Percentiles rank a stretch among this genome's conserved stretches.
phyloP scores from a whole-genome alignment of 106 monocot species.

The Ottelia alismoides region DNA sequence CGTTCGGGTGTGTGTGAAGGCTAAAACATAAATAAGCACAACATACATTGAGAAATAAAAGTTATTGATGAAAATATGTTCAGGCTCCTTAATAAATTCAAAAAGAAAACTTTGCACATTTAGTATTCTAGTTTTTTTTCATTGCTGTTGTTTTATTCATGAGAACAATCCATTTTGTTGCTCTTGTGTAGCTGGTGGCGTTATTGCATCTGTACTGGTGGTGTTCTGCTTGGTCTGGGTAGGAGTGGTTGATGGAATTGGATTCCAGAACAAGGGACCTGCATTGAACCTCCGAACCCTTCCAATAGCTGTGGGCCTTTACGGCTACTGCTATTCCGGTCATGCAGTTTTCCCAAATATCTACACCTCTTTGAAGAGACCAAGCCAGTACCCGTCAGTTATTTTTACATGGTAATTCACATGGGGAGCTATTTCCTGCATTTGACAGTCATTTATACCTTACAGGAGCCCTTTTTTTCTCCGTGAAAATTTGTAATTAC shows the following conservation, averaged over 20 bases:
- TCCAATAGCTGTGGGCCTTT: slow-evolving; percentile 81
- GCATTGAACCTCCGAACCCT: slow-evolving; percentile 43
- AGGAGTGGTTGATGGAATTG: slow-evolving; percentile 61
- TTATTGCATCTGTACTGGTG: slow-evolving; percentile 65
- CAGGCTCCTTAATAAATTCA: too few relatives aligned
- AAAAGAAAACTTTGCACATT: too few relatives aligned
- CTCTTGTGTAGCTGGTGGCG: slow-evolving; percentile 66
- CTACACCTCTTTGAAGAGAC: slow-evolving; percentile 83
- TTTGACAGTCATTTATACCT: too few relatives aligned
- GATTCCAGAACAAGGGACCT: slow-evolving; percentile 44
- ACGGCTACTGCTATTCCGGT: slow-evolving; percentile 83
- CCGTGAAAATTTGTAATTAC: too few relatives aligned
- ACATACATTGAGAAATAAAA: too few relatives aligned
- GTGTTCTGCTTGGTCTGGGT: slow-evolving; percentile 69
- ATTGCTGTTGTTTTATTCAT: too few relatives aligned
- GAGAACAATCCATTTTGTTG: neutral
- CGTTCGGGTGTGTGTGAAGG: too few relatives aligned
- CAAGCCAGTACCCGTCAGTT: slow-evolving; percentile 48
- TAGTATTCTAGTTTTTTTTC: too few relatives aligned
- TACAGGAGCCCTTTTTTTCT: too few relatives aligned
- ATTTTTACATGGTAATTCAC: slow-evolving; percentile 65
- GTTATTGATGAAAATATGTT: too few relatives aligned
- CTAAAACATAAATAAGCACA: too few relatives aligned
- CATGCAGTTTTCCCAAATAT: slow-evolving; percentile 97
- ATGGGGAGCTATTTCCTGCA: too few relatives aligned